Percentiles rank a stretch among this genome's conserved stretches.
Conservation (phyloP, 305 asterid species). For the Petunia hybrid region DNA sequence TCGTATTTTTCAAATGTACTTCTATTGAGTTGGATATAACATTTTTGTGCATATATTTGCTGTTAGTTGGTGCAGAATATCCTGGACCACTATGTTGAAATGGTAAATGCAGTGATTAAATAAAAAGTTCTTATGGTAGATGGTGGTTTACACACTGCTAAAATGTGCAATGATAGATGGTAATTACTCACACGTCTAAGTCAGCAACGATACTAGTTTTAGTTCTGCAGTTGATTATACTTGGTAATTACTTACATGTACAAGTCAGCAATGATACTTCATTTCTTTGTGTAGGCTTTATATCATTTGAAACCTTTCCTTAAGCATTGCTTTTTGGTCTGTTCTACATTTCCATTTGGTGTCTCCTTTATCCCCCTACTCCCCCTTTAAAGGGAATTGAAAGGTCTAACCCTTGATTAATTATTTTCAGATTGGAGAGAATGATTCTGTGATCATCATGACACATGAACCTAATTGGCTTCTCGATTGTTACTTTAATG, state of each 20-base stretch:
- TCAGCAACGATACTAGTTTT: not conserved
- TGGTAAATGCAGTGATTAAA: not conserved
- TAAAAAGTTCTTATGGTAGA: not conserved
- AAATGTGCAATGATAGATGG: not conserved
- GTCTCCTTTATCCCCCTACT: not conserved
- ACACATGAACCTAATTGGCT: constrained; percentile 99
- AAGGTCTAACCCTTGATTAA: constrained; percentile 4
- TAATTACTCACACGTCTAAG: not conserved
- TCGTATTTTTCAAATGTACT: not conserved
- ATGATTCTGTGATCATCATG: constrained; percentile 93
- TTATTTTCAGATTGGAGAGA: constrained; percentile 68
- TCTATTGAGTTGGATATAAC: not conserved
- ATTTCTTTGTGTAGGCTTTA: too few relatives aligned
- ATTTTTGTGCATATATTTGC: constrained; percentile 22
- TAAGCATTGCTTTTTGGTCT: not conserved
- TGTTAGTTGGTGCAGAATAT: not conserved
- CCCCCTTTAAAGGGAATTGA: not conserved
- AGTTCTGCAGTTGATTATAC: not conserved
- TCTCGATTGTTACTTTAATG: constrained; percentile 95
- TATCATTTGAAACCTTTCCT: not conserved
- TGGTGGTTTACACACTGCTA: too few relatives aligned
- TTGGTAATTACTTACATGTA: not conserved
- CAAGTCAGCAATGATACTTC: too few relatives aligned
- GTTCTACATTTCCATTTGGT: constrained; percentile 8
- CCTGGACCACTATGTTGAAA: constrained; percentile 1